phyloP scores from a whole-genome alignment of 805 yeast species.

The Hanseniaspora thailandica region DNA sequence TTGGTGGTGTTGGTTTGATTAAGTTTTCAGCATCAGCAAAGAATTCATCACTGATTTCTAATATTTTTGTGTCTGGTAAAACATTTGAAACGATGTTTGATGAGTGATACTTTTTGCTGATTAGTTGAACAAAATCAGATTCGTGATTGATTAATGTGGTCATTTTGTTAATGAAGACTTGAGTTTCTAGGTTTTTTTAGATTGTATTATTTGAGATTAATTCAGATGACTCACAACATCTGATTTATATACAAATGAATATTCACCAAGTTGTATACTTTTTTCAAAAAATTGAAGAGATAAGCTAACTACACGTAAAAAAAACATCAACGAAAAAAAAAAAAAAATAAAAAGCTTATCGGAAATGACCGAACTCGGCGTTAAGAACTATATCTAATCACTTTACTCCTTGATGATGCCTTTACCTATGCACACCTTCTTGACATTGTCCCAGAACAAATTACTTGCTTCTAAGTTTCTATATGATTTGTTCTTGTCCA shows the following conservation, averaged over 20 bases:
- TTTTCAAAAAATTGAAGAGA: no score
- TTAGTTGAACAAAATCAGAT: conserved; percentile 16
- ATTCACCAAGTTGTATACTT: no score
- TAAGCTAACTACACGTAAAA: neutral
- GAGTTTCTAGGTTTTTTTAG: neutral
- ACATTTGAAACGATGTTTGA: conserved; percentile 72
- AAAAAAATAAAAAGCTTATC: neutral
- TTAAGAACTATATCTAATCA: neutral
- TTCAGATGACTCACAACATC: no score
- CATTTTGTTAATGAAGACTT: neutral
- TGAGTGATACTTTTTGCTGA: conserved; percentile 19
- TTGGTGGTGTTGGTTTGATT: conserved; percentile 68
- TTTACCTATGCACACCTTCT: conserved; percentile 54
- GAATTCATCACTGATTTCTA: conserved; percentile 77
- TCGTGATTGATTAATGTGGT: conserved; percentile 11
- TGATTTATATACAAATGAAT: no score
- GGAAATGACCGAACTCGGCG: neutral
- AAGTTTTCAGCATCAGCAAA: conserved; percentile 86
- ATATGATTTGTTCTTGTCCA: conserved; percentile 76
- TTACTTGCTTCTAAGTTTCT: conserved; percentile 80
- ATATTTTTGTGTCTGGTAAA: conserved; percentile 58
- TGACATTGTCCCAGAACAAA: conserved; percentile 74
- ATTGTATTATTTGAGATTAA: neutral
- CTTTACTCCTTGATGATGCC: conserved; percentile 33
- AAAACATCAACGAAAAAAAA: neutral